phyloP scores from a whole-genome alignment of 768 basidiomycete species.

The Pleurotus ostreatus region DNA sequence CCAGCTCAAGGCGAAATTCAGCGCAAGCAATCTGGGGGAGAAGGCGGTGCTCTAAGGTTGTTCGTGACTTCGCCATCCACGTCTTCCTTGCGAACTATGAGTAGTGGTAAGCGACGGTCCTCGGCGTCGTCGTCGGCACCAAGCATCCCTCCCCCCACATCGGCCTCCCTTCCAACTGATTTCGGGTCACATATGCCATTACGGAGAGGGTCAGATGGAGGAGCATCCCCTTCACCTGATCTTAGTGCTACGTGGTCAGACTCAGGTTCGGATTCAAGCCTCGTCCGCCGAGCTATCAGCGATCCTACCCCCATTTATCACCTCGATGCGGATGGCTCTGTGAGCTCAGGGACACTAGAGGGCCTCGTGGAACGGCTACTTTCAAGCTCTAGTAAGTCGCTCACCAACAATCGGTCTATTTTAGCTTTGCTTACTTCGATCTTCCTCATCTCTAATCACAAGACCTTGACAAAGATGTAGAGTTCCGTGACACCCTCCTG shows the following conservation, averaged over 20 bases:
- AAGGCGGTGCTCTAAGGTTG: neutral
- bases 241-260: constrained; percentile 16
- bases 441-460: neutral
- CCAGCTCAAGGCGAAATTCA: constrained; percentile 4
- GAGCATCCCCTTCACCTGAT: neutral
- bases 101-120: neutral
- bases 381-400: constrained; percentile 26
- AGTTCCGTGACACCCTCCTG: constrained; percentile 38
- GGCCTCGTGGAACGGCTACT: constrained; percentile 38
- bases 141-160: neutral
- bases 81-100: neutral
- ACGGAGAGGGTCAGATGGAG: neutral
- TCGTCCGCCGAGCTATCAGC: constrained; percentile 18
- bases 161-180: constrained; percentile 1
- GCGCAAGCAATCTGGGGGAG: neutral
- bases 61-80: constrained; percentile 1
- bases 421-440: neutral
- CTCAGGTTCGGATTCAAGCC: constrained; percentile 16
- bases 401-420: neutral
- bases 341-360: constrained; percentile 37
- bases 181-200: neutral
- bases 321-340: constrained; percentile 20
- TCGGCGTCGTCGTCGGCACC: neutral
- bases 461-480: constrained; percentile 29
- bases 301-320: constrained; percentile 23